Conservation (phyloP, 495 filamentous ascomycete species). For the Letharia columbiana region DNA sequence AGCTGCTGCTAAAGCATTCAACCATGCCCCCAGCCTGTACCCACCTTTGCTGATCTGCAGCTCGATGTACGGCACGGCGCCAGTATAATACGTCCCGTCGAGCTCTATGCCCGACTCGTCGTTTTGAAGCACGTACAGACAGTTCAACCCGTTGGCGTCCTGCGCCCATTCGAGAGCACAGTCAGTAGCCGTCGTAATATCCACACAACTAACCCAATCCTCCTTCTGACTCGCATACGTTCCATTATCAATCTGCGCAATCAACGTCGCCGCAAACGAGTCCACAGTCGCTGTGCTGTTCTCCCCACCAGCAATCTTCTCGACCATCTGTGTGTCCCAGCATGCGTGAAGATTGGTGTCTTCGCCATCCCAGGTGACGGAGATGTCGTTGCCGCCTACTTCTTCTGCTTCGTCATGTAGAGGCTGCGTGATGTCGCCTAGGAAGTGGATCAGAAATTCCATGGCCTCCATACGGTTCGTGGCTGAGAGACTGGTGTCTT, state of each 20-base stretch:
- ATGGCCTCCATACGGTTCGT: constrained; percentile 32
- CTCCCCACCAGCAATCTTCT: constrained; percentile 43
- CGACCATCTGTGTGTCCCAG: constrained; percentile 60
- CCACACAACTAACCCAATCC: constrained; percentile 42
- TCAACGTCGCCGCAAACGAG: constrained; percentile 32
- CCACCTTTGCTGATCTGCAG: constrained; percentile 67
- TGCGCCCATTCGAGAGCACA: constrained; percentile 46
- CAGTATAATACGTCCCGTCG: constrained; percentile 53
- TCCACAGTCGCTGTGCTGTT: constrained; percentile 30
- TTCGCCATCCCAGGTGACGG: constrained; percentile 46
- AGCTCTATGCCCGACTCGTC: constrained; percentile 49
- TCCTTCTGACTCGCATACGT: constrained; percentile 37
- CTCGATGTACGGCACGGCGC: constrained; percentile 55
- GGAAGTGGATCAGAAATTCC: constrained; percentile 50
- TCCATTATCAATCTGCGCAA: constrained; percentile 39
- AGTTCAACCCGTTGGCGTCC: constrained; percentile 51
- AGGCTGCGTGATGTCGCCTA: constrained; percentile 57
- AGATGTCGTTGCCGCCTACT: constrained; percentile 51
- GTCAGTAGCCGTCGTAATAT: constrained; percentile 30
- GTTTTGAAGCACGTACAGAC: constrained; percentile 41
- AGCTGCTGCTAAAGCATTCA: constrained; percentile 34
- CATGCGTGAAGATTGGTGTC: constrained; percentile 52
- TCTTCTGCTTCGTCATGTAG: constrained; percentile 52
- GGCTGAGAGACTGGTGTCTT: constrained; percentile 24
- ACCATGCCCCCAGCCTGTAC: constrained; percentile 55